phyloP scores from a whole-genome alignment of 768 basidiomycete genomes.

The Lactarius indigo region DNA sequence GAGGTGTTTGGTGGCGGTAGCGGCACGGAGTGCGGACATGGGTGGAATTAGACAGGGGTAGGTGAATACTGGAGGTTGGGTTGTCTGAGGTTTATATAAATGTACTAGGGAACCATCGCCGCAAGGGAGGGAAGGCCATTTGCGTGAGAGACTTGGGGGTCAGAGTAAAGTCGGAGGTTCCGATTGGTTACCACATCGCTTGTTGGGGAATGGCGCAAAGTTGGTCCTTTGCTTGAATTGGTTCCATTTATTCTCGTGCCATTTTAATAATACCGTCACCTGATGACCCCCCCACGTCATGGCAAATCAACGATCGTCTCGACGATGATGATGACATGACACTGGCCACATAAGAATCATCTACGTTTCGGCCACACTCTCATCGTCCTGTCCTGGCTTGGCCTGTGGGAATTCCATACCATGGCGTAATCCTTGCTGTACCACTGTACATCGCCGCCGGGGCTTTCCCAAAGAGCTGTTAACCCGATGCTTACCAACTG shows the following conservation, averaged over 20 bases:
- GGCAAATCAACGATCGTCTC: background rate
- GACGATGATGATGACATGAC: background rate
- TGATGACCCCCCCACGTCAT: background rate
- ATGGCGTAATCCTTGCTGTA: background rate
- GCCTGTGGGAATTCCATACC: background rate
- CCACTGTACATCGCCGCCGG: background rate
- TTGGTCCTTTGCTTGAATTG: too few species aligned
- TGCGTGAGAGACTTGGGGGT: slow-evolving; percentile 12
- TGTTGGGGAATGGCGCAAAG: slow-evolving; percentile 1
- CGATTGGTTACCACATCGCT: slow-evolving; percentile 21
- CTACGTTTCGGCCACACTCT: background rate
- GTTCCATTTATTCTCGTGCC: background rate
- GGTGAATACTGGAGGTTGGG: background rate
- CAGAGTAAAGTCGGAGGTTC: background rate
- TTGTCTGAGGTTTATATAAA: background rate
- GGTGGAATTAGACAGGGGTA: slow-evolving; percentile 7
- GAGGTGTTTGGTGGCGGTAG: slow-evolving; percentile 28
- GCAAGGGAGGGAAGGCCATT: background rate
- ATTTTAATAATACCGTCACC: slow-evolving; percentile 4
- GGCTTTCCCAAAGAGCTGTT: background rate
- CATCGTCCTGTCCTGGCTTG: background rate
- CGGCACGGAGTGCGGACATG: slow-evolving; percentile 33
- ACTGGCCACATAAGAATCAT: background rate
- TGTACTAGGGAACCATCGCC: background rate
- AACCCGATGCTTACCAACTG: background rate